These are phyloP conservation scores for Cladosporium oxysporum DNA, from an alignment of 2,329 filamentous ascomycete genomes.

Conservation along the genomic window DNA sequence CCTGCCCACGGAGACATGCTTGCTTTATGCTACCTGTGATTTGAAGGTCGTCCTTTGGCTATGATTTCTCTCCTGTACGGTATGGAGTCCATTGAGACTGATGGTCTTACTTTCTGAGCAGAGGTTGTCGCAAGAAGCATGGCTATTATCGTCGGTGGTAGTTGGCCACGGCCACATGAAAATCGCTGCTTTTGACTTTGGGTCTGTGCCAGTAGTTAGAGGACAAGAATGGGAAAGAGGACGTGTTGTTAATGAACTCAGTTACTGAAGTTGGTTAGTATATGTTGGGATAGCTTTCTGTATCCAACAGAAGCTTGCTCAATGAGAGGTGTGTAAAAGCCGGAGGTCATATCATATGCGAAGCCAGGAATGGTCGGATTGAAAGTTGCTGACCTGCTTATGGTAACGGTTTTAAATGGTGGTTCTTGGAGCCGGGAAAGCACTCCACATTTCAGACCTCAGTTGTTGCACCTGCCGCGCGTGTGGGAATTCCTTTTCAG, in stretches of 20 bases:
- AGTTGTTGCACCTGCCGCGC: not conserved
- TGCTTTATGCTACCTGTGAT: not conserved
- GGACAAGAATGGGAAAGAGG: not conserved
- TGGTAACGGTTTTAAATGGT: not conserved
- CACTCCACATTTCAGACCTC: not conserved
- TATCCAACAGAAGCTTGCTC: not conserved
- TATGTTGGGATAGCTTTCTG: not conserved
- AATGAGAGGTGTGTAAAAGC: not conserved
- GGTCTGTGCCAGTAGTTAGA: not conserved
- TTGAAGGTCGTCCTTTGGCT: not conserved
- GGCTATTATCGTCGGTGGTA: not conserved
- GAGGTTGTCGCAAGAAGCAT: not conserved
- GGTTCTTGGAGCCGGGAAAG: not conserved
- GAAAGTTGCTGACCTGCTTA: not conserved
- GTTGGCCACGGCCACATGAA: not conserved
- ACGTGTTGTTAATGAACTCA: not conserved
- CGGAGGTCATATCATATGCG: not conserved
- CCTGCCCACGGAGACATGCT: not conserved
- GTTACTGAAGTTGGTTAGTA: not conserved
- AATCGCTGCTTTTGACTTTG: not conserved
- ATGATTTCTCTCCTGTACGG: not conserved
- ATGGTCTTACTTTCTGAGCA: not conserved
- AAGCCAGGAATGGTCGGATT: not conserved
- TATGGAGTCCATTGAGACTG: not conserved
- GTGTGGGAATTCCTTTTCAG: not conserved